A percentile compares a stretch with the other conserved stretches of the same genome.
Evolutionary conservation across 352 stramenopile genomes (phyloP).

Genomic region (Globisporangium canariense): DNA sequence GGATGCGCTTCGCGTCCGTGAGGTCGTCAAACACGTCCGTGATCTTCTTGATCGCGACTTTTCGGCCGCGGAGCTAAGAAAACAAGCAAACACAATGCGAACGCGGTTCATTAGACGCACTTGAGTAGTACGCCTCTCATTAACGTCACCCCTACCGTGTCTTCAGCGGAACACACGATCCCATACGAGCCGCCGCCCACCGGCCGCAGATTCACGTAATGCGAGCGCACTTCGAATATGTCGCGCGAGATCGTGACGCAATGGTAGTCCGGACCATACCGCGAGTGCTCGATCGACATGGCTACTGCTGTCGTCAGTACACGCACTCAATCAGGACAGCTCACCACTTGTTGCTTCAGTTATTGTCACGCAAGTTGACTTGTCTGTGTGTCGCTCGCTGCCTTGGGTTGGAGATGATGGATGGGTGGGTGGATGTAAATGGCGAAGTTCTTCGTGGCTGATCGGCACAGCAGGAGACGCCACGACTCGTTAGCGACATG

Average conservation of each 20-base stretch:
- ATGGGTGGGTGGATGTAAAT: neutral
- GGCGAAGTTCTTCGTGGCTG: conserved; percentile 3
- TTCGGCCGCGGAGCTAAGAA: conserved; percentile 67
- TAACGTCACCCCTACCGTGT: conserved; percentile 55
- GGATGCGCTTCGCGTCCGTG: conserved; percentile 91
- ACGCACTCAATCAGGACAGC: neutral
- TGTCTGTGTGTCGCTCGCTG: neutral
- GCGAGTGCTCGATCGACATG: conserved; percentile 70
- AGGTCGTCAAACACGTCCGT: conserved; percentile 91
- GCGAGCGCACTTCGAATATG: conserved; percentile 79
- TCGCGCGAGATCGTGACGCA: conserved; percentile 79
- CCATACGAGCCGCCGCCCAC: conserved; percentile 89
- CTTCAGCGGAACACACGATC: conserved; percentile 90
- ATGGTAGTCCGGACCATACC: conserved; percentile 78
- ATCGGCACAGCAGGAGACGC: neutral
- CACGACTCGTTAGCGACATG: neutral
- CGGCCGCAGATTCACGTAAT: conserved; percentile 77
- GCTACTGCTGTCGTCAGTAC: neutral
- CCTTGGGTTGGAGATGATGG: neutral
- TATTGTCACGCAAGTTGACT: neutral
- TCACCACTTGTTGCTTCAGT: neutral
- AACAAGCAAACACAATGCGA: neutral
- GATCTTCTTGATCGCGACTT: conserved; percentile 92
- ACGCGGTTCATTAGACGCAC: neutral
- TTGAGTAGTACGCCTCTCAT: too few species aligned